Evolutionary conservation across 495 filamentous ascomycete species (phyloP).

Genomic region (Talaromyces liani): DNA sequence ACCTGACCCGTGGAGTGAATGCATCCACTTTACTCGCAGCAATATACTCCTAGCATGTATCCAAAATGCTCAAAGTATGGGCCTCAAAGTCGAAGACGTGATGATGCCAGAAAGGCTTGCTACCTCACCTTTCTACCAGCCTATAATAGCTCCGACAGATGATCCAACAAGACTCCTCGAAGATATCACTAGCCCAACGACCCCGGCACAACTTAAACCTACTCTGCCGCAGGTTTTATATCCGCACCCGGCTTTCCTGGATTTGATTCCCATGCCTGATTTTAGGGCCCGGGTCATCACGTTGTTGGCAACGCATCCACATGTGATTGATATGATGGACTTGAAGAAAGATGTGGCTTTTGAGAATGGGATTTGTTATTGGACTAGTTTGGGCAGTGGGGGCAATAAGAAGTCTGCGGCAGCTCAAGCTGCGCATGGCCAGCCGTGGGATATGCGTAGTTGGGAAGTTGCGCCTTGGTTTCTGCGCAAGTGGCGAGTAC

Average conservation of each 20-base stretch:
- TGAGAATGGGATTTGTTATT: conserved; percentile 17
- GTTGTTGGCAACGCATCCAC: conserved; percentile 22
- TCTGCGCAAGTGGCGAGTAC: conserved; percentile 22
- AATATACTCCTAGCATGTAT: conserved; percentile 20
- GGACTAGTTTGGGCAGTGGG: conserved; percentile 4
- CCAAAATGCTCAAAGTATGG: conserved; percentile 29
- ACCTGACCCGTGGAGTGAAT: neutral
- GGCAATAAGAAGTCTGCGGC: neutral
- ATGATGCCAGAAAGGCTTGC: conserved; percentile 13
- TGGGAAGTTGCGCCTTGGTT: conserved; percentile 36
- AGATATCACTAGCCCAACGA: conserved; percentile 14
- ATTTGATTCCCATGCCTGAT: conserved; percentile 32
- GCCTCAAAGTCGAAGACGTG: conserved; percentile 17
- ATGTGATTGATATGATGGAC: conserved; percentile 28
- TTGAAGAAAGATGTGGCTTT: conserved; percentile 33
- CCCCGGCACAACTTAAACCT: conserved; percentile 29
- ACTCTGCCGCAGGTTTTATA: conserved; percentile 38
- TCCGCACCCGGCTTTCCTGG: conserved; percentile 34
- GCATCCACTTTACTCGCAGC: neutral
- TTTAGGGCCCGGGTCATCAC: conserved; percentile 32
- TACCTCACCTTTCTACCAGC: conserved; percentile 31
- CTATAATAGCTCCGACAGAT: conserved; percentile 13
- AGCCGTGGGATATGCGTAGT: conserved; percentile 27
- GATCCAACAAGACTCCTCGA: conserved; percentile 18
- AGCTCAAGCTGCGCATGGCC: conserved; percentile 2